These are phyloP conservation scores for Colletotrichum lindemuthianum DNA, from an alignment of 2,329 filamentous ascomycete genomes.

Conservation along the genomic window DNA sequence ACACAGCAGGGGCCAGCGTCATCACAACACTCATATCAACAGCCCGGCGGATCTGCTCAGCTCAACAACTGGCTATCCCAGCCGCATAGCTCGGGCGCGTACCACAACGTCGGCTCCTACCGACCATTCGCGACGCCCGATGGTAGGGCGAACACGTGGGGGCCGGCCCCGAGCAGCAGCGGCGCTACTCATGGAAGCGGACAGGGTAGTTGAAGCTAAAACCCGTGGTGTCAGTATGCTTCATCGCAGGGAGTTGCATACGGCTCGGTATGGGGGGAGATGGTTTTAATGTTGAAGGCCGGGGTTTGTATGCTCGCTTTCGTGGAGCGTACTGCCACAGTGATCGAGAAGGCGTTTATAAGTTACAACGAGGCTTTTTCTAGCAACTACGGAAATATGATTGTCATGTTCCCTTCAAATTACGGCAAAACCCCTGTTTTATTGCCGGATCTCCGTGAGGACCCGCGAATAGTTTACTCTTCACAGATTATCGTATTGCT, in stretches of 20 bases:
- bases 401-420: too few relatives aligned
- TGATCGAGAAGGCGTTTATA: too few relatives aligned
- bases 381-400: too few relatives aligned
- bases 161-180: constrained; percentile 6
- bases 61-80: constrained; percentile 27
- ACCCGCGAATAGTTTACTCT: too few relatives aligned
- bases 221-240: background rate
- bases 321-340: too few relatives aligned
- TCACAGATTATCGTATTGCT: too few relatives aligned
- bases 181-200: constrained; percentile 26
- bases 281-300: background rate
- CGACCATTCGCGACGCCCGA: background rate
- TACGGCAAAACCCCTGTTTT: too few relatives aligned
- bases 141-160: background rate
- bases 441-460: too few relatives aligned
- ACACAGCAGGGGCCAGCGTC: background rate
- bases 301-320: too few relatives aligned
- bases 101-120: constrained; percentile 12
- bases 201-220: background rate
- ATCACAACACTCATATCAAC: background rate
- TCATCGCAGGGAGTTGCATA: too few relatives aligned
- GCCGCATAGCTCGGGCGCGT: background rate
- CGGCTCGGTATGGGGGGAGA: background rate
- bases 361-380: too few relatives aligned
- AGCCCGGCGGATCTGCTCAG: background rate